These are phyloP conservation scores for Thozetella sp. DNA, from an alignment of 495 filamentous ascomycete species.

Conservation along the genomic window DNA sequence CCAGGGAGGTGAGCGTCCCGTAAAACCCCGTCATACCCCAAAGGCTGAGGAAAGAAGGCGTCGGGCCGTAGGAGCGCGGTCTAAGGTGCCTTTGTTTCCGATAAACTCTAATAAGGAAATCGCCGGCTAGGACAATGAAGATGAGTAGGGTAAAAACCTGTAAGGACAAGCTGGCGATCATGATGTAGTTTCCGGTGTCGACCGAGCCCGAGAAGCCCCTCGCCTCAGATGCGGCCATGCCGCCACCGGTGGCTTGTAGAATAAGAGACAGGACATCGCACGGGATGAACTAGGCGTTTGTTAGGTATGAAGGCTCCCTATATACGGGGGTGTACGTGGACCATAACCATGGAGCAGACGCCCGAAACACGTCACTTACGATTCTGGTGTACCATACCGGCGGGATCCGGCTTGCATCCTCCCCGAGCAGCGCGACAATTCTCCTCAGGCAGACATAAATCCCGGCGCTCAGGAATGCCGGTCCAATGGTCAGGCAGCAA, in stretches of 20 bases:
- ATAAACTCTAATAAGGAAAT: constrained; percentile 38
- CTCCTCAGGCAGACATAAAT: constrained; percentile 65
- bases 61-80: constrained; percentile 20
- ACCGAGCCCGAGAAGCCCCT: constrained; percentile 30
- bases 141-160: constrained; percentile 55
- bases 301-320: not conserved
- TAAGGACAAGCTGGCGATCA: constrained; percentile 64
- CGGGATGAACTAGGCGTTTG: constrained; percentile 47
- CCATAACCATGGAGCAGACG: constrained; percentile 21
- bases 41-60: constrained; percentile 10
- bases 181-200: constrained; percentile 56
- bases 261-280: constrained; percentile 65
- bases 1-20: constrained; percentile 39
- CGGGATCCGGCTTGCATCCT: constrained; percentile 60
- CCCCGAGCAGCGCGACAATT: constrained; percentile 60
- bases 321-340: too few species aligned
- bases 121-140: constrained; percentile 41
- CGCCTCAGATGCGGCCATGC: constrained; percentile 50
- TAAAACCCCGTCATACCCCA: constrained; percentile 30
- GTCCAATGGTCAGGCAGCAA: constrained; percentile 62
- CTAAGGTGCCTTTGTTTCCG: constrained; percentile 18
- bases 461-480: constrained; percentile 63
- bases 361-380: constrained; percentile 24
- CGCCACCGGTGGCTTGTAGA: constrained; percentile 65
- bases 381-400: constrained; percentile 53